A percentile compares a stretch with the other conserved stretches of the same genome.
Evolutionary conservation across 192 early-diverging fungal genomes (phyloP).

Genomic region (Radiomyces spectabilis): DNA sequence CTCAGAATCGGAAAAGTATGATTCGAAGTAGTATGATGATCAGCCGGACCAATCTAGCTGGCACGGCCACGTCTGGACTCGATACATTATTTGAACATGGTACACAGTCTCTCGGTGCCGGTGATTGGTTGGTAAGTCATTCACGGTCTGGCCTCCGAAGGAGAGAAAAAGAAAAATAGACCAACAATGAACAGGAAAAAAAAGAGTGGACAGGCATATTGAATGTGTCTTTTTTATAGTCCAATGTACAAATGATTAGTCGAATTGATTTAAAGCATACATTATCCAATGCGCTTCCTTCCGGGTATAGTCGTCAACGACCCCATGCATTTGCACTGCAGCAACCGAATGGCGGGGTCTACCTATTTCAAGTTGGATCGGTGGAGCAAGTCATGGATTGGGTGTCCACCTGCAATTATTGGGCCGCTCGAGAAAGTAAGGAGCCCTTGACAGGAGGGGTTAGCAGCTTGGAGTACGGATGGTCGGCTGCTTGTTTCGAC

Average conservation of each 20-base stretch:
- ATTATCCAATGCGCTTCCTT: slow-evolving; percentile 72
- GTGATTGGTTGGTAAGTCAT: slow-evolving; percentile 5
- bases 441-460: slow-evolving; percentile 85
- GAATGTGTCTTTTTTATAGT: no score
- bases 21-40: slow-evolving; percentile 3
- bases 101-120: slow-evolving; percentile 1
- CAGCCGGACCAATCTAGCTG: slow-evolving; percentile 5
- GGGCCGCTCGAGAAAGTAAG: slow-evolving; percentile 88
- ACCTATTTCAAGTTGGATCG: slow-evolving; percentile 77
- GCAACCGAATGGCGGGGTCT: slow-evolving; percentile 69
- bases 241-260: slow-evolving; percentile 33
- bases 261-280: slow-evolving; percentile 71
- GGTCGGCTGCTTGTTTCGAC: no score
- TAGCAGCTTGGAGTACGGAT: slow-evolving; percentile 90
- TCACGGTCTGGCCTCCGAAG: no score
- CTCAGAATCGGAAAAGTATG: neutral
- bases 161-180: no score
- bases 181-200: no score
- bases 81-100: neutral
- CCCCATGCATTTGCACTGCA: slow-evolving; percentile 84
- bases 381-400: slow-evolving; percentile 70
- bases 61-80: neutral
- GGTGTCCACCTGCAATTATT: slow-evolving; percentile 90
- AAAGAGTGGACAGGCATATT: no score
- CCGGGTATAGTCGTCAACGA: slow-evolving; percentile 72